Conservation (phyloP, 2,329 filamentous ascomycete species). For the Alternaria longipes region DNA sequence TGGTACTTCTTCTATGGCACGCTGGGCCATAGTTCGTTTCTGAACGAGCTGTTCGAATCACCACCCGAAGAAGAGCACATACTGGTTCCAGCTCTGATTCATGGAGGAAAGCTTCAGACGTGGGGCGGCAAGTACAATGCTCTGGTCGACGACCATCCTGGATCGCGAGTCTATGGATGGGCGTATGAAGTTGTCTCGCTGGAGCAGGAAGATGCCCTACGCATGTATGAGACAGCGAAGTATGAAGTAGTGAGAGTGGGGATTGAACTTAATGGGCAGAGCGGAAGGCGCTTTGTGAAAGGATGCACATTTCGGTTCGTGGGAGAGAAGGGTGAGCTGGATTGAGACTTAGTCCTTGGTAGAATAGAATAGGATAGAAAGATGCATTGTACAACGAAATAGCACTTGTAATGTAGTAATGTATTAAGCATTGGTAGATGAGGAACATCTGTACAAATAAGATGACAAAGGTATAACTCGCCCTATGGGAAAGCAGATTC, state of each 20-base stretch:
- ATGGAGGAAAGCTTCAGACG: neutral
- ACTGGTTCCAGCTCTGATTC: neutral
- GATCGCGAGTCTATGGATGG: neutral
- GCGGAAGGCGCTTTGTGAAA: neutral
- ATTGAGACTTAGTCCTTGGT: neutral
- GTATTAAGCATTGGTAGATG: neutral
- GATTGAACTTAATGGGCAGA: neutral
- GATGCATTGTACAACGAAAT: neutral
- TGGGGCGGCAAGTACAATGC: slow-evolving; percentile 1
- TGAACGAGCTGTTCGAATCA: neutral
- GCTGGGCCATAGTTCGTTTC: neutral
- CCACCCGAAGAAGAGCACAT: neutral
- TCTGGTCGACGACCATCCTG: neutral
- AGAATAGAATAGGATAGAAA: neutral
- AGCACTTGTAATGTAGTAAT: neutral
- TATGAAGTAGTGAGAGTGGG: slow-evolving; percentile 16
- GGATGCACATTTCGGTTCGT: slow-evolving; percentile 12
- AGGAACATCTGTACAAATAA: neutral
- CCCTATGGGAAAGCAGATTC: neutral
- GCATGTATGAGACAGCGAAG: slow-evolving; percentile 13
- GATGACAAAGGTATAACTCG: neutral
- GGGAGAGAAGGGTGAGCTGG: neutral
- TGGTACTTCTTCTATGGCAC: slow-evolving; percentile 6
- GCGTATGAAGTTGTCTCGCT: slow-evolving; percentile 7
- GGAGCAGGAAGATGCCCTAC: slow-evolving; percentile 7